Evolutionary conservation across 2,329 filamentous ascomycete genomes (phyloP).

Genomic region (Trichoderma semiorbis): DNA sequence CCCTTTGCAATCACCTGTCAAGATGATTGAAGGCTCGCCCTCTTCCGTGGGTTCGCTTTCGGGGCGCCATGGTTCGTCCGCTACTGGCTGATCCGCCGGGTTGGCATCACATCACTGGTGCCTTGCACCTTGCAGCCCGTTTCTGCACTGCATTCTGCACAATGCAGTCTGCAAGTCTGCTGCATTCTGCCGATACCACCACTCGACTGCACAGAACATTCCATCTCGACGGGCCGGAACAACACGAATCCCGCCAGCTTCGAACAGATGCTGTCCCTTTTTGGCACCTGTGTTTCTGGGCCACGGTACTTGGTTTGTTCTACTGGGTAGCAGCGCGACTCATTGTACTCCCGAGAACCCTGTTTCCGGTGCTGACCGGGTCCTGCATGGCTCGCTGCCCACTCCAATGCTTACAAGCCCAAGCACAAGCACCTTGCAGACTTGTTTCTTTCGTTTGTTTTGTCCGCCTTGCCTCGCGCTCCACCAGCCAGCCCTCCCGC

Average conservation of each 20-base stretch:
- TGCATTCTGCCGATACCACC: neutral
- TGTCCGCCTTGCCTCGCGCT: conserved; percentile 12
- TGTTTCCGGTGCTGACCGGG: conserved; percentile 9
- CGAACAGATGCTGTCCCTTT: neutral
- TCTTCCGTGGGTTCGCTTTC: neutral
- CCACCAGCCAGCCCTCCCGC: conserved; percentile 17
- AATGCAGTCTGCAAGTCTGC: neutral
- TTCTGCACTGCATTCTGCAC: neutral
- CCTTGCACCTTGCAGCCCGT: conserved; percentile 3
- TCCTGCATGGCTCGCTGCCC: conserved; percentile 1
- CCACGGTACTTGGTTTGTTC: neutral
- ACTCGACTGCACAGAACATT: neutral
- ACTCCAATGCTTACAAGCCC: neutral
- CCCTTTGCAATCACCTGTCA: conserved; percentile 10
- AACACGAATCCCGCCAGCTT: neutral
- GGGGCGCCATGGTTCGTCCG: conserved; percentile 5
- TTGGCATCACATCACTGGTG: conserved; percentile 1
- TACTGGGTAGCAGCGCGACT: neutral
- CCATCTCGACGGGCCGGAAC: neutral
- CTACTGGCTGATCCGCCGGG: conserved; percentile 6
- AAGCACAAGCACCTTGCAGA: neutral
- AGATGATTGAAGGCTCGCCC: neutral
- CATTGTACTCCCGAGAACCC: neutral
- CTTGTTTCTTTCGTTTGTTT: neutral
- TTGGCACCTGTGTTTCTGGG: neutral